Conservation (phyloP, 257 asterid genomes). For the Solanum chaucha region DNA sequence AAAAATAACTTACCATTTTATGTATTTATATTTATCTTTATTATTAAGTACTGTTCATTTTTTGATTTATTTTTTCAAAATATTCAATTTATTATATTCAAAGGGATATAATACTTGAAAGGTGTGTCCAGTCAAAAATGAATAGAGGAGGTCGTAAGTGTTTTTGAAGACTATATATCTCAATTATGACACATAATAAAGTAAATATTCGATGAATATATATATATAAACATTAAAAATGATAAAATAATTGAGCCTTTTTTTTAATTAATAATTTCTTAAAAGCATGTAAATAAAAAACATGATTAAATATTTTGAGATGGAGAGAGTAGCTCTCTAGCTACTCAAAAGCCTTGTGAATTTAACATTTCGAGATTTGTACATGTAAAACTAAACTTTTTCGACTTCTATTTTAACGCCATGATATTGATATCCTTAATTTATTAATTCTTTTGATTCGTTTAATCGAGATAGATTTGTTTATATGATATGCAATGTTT, state of each 20-base stretch:
- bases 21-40: no score
- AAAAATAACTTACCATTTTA: no score
- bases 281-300: no score
- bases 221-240: not conserved
- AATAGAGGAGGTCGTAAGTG: not conserved
- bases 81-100: no score
- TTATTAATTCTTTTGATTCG: not conserved
- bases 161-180: not conserved
- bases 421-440: not conserved
- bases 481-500: no score
- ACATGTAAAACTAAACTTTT: not conserved
- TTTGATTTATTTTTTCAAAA: no score
- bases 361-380: not conserved
- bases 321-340: not conserved
- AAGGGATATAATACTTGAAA: no score
- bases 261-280: no score
- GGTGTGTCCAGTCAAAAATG: not conserved
- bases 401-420: not conserved
- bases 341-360: not conserved
- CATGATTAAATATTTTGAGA: not conserved
- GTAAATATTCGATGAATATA: not conserved
- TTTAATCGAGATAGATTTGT: no score
- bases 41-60: no score
- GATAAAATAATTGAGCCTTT: no score
- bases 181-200: not conserved